Base-by-base conservation (phyloP, 148 eudicot genomes). In the Dianthus caryophyllus region DNA sequence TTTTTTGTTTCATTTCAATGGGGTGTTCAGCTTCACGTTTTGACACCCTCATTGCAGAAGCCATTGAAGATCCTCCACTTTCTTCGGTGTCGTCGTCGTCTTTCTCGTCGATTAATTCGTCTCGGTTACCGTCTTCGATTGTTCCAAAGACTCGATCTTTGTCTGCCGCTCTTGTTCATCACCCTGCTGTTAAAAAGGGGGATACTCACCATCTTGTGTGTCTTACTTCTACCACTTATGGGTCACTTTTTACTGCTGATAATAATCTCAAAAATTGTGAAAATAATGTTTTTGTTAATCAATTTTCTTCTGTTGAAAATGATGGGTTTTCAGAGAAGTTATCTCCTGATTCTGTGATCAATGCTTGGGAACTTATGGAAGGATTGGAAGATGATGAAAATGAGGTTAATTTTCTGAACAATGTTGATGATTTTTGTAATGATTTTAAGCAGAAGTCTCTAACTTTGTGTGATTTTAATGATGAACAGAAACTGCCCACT, bases 341-440 rank as follows among this genome's bases (percentile, higher is more conserved):
- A 1, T 86, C 96, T 0, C 90, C 95, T 16, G 97, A 90, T 58
- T 86, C 96, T n/a, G 99, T 94, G 2, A 94, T 94, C 75, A 90
- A 94, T 79, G 90, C 99, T 17, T 94, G 99, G 99, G 99, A 90
- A 70, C 90, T 94, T 70, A 94, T 94, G 99, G 97, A 90, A 78
- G 99, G 93, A 25, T 92, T 94, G 41, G 96, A 90, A 65, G 97
- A 87, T 6, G 80, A 82, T 15, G 97, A 84, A 2, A 78, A 74
- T 55, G 79, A 76, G 8, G 44, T 3, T 3, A 41, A 41, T 6
- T 1, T 4, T 41, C 44, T n/a, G n/a, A n/a, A 1, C 10, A 4
- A 41, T 41, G 54, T 26, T 10, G 62, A 7, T 33, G 38, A 18
- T 50, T n/a, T 4, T 38, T 61, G 66, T 51, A 26, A 0, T 15